Evolutionary conservation across 176 grass and related monocot species (phyloP).

Genomic region (Juncus inflexus): DNA sequence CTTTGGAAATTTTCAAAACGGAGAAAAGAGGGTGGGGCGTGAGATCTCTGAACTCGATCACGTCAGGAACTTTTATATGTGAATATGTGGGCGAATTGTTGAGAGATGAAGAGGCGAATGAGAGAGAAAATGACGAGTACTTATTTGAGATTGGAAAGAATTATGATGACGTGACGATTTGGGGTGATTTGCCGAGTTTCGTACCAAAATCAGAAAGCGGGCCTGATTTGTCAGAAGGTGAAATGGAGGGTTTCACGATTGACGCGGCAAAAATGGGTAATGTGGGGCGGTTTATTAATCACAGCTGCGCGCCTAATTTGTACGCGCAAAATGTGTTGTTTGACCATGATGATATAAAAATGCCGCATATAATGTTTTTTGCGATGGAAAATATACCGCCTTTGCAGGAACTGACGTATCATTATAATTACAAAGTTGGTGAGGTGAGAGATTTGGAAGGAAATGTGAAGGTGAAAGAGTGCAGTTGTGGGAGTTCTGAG

Average conservation of each 20-base stretch:
- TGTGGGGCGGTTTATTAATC: constrained; percentile 53
- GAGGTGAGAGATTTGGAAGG: constrained; percentile 41
- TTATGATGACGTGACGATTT: constrained; percentile 42
- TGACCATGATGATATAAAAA: constrained; percentile 52
- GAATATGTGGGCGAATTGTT: constrained; percentile 57
- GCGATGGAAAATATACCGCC: constrained; percentile 43
- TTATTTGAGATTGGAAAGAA: constrained; percentile 51
- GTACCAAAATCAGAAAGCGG: constrained; percentile 34
- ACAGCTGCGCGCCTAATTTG: constrained; percentile 54
- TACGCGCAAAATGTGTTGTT: constrained; percentile 46
- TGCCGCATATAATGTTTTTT: constrained; percentile 55
- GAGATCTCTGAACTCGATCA: constrained; percentile 46
- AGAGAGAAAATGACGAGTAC: constrained; percentile 47
- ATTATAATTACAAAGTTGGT: constrained; percentile 51
- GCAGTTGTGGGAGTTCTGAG: constrained; percentile 40
- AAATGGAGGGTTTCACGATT: constrained; percentile 23
- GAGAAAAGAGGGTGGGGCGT: constrained; percentile 50
- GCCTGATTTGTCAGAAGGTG: constrained; percentile 8
- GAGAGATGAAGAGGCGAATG: constrained; percentile 35
- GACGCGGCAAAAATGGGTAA: constrained; percentile 42
- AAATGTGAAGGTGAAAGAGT: constrained; percentile 49
- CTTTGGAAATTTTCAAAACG: constrained; percentile 50
- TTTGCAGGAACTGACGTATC: constrained; percentile 45
- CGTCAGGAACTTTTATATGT: constrained; percentile 52
- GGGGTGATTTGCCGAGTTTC: constrained; percentile 23